phyloP scores from a whole-genome alignment of 495 filamentous ascomycete species.

The Pyronema omphalodes region DNA sequence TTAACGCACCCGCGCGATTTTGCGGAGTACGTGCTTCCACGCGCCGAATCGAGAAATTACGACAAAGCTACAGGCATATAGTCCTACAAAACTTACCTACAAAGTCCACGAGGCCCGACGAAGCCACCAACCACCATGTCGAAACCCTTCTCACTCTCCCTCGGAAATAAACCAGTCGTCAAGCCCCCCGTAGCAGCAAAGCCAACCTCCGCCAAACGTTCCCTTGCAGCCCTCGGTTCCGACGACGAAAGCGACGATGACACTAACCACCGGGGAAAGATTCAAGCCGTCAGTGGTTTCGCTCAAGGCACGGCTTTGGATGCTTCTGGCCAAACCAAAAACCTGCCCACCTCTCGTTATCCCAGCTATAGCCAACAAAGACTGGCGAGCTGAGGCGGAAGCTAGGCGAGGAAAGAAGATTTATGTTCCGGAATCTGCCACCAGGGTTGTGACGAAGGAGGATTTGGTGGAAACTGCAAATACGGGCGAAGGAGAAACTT shows the following conservation, averaged over 20 bases:
- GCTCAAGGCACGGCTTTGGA: constrained; percentile 37
- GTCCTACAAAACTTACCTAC: too few relatives aligned
- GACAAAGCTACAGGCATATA: too few relatives aligned
- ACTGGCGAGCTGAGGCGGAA: constrained; percentile 47
- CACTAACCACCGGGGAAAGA: constrained; percentile 20
- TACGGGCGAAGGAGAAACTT: constrained; percentile 30
- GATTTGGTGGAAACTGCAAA: constrained; percentile 27
- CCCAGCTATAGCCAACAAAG: constrained; percentile 43
- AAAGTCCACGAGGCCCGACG: too few relatives aligned
- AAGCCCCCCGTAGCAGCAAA: not conserved
- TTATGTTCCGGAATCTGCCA: constrained; percentile 18
- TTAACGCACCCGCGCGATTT: too few relatives aligned
- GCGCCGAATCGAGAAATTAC: too few relatives aligned
- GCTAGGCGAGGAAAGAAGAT: constrained; percentile 13
- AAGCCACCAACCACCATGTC: not conserved
- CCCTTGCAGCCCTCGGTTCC: constrained; percentile 16
- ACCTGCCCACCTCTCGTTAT: constrained; percentile 39
- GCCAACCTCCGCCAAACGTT: not conserved
- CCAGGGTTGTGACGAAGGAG: not conserved
- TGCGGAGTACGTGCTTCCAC: too few relatives aligned
- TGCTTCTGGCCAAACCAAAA: constrained; percentile 26
- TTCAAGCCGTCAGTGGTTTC: constrained; percentile 41
- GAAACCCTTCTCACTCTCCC: not conserved
- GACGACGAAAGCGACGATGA: constrained; percentile 35
- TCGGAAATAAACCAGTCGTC: not conserved